Percentiles rank a stretch among this genome's conserved stretches.
Conservation (phyloP, 352 stramenopile species). For the Phytophthora europaea region DNA sequence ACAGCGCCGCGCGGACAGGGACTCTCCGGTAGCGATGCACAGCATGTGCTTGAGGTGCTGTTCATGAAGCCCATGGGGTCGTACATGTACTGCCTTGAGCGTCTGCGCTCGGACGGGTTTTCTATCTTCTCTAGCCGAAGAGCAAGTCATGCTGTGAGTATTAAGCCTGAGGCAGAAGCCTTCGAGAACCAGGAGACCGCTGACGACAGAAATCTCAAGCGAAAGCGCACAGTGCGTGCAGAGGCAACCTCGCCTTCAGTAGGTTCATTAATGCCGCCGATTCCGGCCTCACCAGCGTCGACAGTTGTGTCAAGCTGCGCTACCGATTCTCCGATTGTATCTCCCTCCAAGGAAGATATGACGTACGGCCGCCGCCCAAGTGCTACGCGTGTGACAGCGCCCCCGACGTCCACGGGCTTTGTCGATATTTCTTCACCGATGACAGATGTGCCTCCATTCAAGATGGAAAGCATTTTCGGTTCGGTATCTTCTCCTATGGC, state of each 20-base stretch:
- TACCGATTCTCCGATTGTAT: constrained; percentile 48
- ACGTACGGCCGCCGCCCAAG: constrained; percentile 27
- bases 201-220: constrained; percentile 64
- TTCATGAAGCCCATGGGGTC: constrained; percentile 89
- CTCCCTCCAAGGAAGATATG: constrained; percentile 50
- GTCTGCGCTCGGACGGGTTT: constrained; percentile 79
- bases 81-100: constrained; percentile 86
- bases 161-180: constrained; percentile 64
- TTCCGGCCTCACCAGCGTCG: constrained; percentile 43
- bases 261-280: constrained; percentile 37
- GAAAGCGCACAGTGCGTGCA: constrained; percentile 53
- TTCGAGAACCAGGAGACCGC: constrained; percentile 56
- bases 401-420: constrained; percentile 38
- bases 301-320: constrained; percentile 45
- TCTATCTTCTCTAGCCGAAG: constrained; percentile 85
- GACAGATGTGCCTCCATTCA: constrained; percentile 43
- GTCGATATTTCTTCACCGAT: constrained; percentile 42
- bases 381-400: constrained; percentile 18
- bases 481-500: constrained; percentile 35
- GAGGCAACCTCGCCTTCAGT: constrained; percentile 29
- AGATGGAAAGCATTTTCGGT: constrained; percentile 48
- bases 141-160: constrained; percentile 60
- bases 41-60: constrained; percentile 82
- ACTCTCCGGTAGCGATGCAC: constrained; percentile 77
- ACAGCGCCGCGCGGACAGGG: constrained; percentile 80